These are phyloP conservation scores for Penicillium flavigenum DNA, from an alignment of 495 filamentous ascomycete genomes.

Conservation along the genomic window DNA sequence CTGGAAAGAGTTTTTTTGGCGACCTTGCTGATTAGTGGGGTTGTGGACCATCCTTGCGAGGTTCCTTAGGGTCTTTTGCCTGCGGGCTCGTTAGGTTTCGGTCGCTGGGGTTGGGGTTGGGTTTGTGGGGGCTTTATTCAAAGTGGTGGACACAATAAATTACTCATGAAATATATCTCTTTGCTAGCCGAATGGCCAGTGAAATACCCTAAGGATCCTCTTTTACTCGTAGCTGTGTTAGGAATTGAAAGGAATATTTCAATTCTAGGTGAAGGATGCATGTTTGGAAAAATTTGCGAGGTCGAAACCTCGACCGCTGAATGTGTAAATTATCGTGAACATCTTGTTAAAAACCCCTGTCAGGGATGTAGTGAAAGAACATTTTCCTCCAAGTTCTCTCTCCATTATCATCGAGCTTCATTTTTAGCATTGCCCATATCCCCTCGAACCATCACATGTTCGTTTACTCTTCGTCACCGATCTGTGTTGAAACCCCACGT, in stretches of 20 bases:
- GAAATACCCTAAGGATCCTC: not conserved
- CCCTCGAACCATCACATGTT: constrained; percentile 4
- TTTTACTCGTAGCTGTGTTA: not conserved
- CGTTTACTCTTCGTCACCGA: constrained; percentile 86
- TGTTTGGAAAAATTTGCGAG: constrained; percentile 7
- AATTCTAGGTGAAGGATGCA: not conserved
- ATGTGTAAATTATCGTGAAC: constrained; percentile 19
- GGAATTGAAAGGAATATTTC: not conserved
- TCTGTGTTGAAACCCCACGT: constrained; percentile 47
- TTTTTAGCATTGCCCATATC: constrained; percentile 24
- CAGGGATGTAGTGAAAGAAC: constrained; percentile 16
- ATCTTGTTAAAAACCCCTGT: constrained; percentile 22
- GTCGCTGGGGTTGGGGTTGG: not conserved
- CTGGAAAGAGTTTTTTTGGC: constrained; percentile 35
- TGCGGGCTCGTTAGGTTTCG: constrained; percentile 1
- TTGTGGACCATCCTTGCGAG: constrained; percentile 19
- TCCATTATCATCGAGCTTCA: constrained; percentile 37
- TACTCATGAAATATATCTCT: not conserved
- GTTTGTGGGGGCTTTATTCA: not conserved
- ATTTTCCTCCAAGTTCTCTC: constrained; percentile 33
- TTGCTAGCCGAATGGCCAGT: not conserved
- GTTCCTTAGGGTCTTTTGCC: constrained; percentile 16
- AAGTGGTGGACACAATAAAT: not conserved
- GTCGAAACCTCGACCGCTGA: constrained; percentile 13
- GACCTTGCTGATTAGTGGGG: constrained; percentile 44